Base-by-base conservation (phyloP, 2,329 filamentous ascomycete genomes). In the Alternaria solani region DNA sequence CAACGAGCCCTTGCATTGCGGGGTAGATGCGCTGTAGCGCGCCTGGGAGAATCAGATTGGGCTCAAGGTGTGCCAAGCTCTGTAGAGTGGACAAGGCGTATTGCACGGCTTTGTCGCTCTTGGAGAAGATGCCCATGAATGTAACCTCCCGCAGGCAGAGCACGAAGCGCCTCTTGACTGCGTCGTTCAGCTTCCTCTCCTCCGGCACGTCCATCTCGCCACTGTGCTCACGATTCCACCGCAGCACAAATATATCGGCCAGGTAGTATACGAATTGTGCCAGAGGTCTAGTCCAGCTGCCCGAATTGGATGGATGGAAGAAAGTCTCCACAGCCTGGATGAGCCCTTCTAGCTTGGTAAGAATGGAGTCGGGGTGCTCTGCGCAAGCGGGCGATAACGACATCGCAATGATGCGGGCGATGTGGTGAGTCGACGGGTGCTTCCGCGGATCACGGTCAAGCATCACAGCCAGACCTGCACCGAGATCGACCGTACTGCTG, bases 91-190 rank as follows among this genome's bases (percentile, higher is more conserved):
- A 93, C 66, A 97, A 88, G 66, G 94, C 96, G 82, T 94, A 96
- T 78, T 91, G 94, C 75, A 97, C 93, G 3, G 95, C 90, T 51
- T 93, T 94, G 58, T 89, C 90, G 77, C 94, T 97, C 84, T 99
- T 99, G 55, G 94, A 92, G 78, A 97, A 99, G 51, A 99, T 90
- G 28, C 95, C 95, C 94, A 99, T 97, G 78, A 97, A 99, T 5
- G 93, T 93, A 48, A 97, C 94, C 67, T 99, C 95, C 66, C 90
- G 90, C 64, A 99, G 82, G 63, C 93, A 92, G 38, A 94, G 81
- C 30, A 99, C 95, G 75, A 99, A 98, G 46, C 95, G 90, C 73
- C 85, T 88, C 82, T 94, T 97, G 67, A 99, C 78, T n/a, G 88
- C 88, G 32, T 88, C 86, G 63, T 89, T 95, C 67, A 99, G 89